Percentiles rank a stretch among this genome's conserved stretches.
Conservation (phyloP, 2,329 filamentous ascomycete species). For the Helotiales sp. region DNA sequence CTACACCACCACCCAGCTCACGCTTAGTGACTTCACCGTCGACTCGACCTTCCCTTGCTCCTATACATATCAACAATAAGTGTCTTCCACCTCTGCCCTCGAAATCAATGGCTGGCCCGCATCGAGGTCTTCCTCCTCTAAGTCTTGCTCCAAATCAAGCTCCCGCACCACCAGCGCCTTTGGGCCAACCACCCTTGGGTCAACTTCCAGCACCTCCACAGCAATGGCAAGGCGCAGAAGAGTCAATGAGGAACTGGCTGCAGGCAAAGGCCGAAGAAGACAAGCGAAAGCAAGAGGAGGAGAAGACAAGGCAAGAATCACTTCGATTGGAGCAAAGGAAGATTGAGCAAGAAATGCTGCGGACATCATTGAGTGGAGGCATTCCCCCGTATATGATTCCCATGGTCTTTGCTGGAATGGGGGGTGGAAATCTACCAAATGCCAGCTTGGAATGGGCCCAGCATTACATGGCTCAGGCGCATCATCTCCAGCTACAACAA, state of each 20-base stretch:
- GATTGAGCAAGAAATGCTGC: constrained; percentile 71
- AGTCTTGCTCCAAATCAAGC: constrained; percentile 62
- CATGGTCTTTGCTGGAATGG: constrained; percentile 72
- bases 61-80: constrained; percentile 29
- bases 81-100: constrained; percentile 35
- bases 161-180: constrained; percentile 36
- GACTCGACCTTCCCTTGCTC: constrained; percentile 34
- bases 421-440: constrained; percentile 60
- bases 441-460: constrained; percentile 67
- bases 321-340: constrained; percentile 70
- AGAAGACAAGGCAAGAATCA: constrained; percentile 62
- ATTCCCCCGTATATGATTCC: constrained; percentile 75
- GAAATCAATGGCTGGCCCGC: constrained; percentile 67
- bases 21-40: constrained; percentile 40
- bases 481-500: constrained; percentile 44
- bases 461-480: constrained; percentile 58
- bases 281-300: constrained; percentile 71
- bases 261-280: constrained; percentile 73
- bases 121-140: constrained; percentile 69
- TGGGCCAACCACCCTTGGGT: constrained; percentile 44
- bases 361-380: constrained; percentile 66
- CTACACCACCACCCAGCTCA: constrained; percentile 42
- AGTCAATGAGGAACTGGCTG: constrained; percentile 72
- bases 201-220: constrained; percentile 64
- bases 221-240: constrained; percentile 67